Base-by-base conservation (phyloP, 768 basidiomycete species). In the Cystobasidium onofrii region DNA sequence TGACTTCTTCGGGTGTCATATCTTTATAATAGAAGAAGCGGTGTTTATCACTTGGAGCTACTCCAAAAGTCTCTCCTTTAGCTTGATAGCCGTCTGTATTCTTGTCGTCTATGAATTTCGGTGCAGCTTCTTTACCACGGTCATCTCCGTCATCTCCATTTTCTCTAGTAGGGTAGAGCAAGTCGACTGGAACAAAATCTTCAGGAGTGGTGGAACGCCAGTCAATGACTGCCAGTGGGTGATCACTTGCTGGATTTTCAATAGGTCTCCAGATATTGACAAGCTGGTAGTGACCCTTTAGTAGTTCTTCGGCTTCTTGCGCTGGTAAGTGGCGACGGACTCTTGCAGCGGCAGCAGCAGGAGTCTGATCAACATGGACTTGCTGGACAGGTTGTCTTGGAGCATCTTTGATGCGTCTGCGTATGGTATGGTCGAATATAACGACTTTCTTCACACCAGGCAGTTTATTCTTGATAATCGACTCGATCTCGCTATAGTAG, bases 381-480 rank as follows among this genome's bases (percentile, higher is more conserved):
- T 65, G 72, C 29, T 63, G 41, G 4, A 73, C 72, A 25, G 72
- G 72, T 43, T 73, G 72, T 46, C 72, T 34, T 10, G 72, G 64
- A 13, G 72, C 23, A 36, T 66, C 39, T 44, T 66, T 73, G 3
- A 25, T 33, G 1, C 62, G 17, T 23, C 63, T 9, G 6, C 72
- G 62, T 31, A 73, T 65, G 13, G 72, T 73, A 25, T 73, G 72
- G 64, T 73, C 72, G 43, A 73, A 73, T n/a, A 73, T 71, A 54
- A 71, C 69, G 6, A 71, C 55, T 25, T 71, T 71, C 25, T 71
- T 55, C 20, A 39, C 55, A 20, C 55, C 69, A 17, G 69, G 55
- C 27, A 71, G 50, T 46, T 71, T 71, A 27, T 55, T 15, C 31
- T 55, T 52, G 33, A 71, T 52, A 13, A 71, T 18, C 9, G n/a